These are phyloP conservation scores for Grosmannia serpens DNA, from an alignment of 2,329 filamentous ascomycete species.

Conservation along the genomic window DNA sequence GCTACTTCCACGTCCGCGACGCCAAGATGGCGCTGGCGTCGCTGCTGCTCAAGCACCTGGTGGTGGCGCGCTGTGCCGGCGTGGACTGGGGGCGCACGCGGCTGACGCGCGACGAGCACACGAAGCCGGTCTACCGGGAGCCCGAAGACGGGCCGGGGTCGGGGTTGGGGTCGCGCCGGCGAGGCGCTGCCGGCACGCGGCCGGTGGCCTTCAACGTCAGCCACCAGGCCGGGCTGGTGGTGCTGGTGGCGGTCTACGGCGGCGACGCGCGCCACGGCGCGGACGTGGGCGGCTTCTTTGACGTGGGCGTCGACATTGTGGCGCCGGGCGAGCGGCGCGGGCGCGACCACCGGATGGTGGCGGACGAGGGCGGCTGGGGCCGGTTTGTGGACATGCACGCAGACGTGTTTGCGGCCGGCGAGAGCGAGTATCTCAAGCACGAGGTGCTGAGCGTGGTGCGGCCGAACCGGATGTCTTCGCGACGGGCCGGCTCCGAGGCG, in stretches of 20 bases:
- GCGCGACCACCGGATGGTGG: conserved; percentile 48
- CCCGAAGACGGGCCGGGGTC: neutral
- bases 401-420: conserved; percentile 54
- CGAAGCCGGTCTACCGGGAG: conserved; percentile 40
- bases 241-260: conserved; percentile 43
- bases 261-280: conserved; percentile 34
- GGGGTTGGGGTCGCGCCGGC: conserved; percentile 20
- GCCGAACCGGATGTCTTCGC: conserved; percentile 2
- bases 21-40: conserved; percentile 66
- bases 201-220: conserved; percentile 61
- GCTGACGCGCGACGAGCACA: conserved; percentile 42
- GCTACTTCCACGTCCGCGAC: conserved; percentile 56
- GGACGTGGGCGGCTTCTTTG: conserved; percentile 15
- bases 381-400: conserved; percentile 60
- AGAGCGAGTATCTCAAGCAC: conserved; percentile 50
- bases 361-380: conserved; percentile 41
- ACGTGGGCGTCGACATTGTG: conserved; percentile 66
- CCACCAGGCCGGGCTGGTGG: conserved; percentile 67
- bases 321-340: conserved; percentile 57
- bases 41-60: conserved; percentile 61
- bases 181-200: conserved; percentile 21
- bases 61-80: conserved; percentile 39
- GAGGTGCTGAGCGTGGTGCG: conserved; percentile 19
- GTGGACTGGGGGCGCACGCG: conserved; percentile 50
- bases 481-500: neutral